A percentile compares a stretch with the other conserved stretches of the same genome.
Conservation (phyloP, 2,329 filamentous ascomycete genomes). For the Xylaria digitata region DNA sequence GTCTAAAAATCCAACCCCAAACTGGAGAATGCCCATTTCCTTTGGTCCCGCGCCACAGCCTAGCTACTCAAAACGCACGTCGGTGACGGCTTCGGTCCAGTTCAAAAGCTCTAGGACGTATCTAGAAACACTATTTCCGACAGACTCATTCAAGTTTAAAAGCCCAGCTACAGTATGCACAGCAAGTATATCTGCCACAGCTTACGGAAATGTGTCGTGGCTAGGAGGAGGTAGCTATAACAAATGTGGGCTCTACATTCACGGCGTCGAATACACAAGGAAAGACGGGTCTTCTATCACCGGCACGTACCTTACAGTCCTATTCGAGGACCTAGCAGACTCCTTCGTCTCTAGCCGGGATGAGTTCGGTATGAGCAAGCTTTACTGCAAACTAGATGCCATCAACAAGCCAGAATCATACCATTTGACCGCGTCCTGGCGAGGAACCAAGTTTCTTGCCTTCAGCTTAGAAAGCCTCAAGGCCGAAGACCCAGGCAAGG, state of each 20-base stretch:
- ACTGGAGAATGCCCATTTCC: conserved; percentile 58
- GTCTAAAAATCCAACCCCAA: conserved; percentile 51
- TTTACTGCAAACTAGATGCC: conserved; percentile 64
- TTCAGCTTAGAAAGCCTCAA: conserved; percentile 53
- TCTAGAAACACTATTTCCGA: conserved; percentile 61
- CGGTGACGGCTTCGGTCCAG: conserved; percentile 59
- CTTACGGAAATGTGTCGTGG: conserved; percentile 66
- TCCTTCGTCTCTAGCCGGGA: conserved; percentile 70
- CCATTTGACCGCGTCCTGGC: conserved; percentile 56
- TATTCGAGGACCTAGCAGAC: conserved; percentile 69
- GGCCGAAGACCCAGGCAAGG: conserved; percentile 40
- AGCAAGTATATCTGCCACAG: conserved; percentile 57
- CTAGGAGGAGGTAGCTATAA: conserved; percentile 69
- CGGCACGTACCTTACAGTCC: conserved; percentile 66
- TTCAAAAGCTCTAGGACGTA: conserved; percentile 63
- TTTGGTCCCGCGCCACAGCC: conserved; percentile 59
- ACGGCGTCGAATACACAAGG: conserved; percentile 68
- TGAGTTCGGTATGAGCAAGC: conserved; percentile 71
- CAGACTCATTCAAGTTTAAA: conserved; percentile 55
- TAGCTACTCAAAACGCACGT: conserved; percentile 51
- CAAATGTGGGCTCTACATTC: conserved; percentile 69
- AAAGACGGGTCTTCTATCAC: conserved; percentile 59
- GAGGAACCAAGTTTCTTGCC: conserved; percentile 55
- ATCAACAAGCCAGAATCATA: conserved; percentile 49
- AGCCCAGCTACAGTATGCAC: conserved; percentile 57